Evolutionary conservation across 1,284 basidiomycete species (phyloP).

Genomic region (Apiotrichum veenhuisii): DNA sequence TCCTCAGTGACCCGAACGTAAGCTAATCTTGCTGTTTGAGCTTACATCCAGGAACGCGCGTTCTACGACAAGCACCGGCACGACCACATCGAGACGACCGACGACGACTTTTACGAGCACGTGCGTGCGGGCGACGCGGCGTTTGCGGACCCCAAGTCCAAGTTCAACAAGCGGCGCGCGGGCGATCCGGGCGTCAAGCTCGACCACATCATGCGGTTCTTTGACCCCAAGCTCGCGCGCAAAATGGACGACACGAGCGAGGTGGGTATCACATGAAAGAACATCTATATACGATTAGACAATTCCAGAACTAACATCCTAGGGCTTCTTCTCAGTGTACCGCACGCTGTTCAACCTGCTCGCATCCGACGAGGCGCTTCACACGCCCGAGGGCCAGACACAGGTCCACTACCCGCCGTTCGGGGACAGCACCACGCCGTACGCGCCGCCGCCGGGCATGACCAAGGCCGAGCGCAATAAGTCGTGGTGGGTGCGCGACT

Average conservation of each 20-base stretch:
- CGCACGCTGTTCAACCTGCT: conserved; percentile 82
- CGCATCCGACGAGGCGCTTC: conserved; percentile 71
- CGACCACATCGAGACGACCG: conserved; percentile 75
- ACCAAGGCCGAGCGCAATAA: conserved; percentile 51
- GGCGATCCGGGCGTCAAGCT: conserved; percentile 75
- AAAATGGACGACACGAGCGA: conserved; percentile 67
- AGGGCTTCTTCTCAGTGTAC: conserved; percentile 92
- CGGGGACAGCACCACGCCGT: conserved; percentile 73
- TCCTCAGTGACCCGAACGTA: conserved; percentile 88
- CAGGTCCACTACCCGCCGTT: conserved; percentile 69
- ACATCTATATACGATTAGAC: no score
- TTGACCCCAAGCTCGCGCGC: conserved; percentile 70
- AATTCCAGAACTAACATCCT: conserved; percentile 13
- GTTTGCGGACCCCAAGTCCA: conserved; percentile 48
- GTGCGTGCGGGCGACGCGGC: conserved; percentile 62
- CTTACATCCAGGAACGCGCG: conserved; percentile 73
- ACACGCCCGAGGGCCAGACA: conserved; percentile 52
- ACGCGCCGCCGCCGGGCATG: conserved; percentile 52
- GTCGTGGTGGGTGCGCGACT: conserved; percentile 58
- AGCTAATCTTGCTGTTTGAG: conserved; percentile 29
- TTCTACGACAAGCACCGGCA: conserved; percentile 97
- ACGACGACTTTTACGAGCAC: conserved; percentile 79
- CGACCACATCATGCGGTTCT: conserved; percentile 78
- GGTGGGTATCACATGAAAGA: conserved; percentile 51
- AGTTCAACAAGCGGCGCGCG: conserved; percentile 58